A percentile compares a stretch with the other conserved stretches of the same genome.
Conservation (phyloP, 345 rosid genomes). For the Carallia brachiata region DNA sequence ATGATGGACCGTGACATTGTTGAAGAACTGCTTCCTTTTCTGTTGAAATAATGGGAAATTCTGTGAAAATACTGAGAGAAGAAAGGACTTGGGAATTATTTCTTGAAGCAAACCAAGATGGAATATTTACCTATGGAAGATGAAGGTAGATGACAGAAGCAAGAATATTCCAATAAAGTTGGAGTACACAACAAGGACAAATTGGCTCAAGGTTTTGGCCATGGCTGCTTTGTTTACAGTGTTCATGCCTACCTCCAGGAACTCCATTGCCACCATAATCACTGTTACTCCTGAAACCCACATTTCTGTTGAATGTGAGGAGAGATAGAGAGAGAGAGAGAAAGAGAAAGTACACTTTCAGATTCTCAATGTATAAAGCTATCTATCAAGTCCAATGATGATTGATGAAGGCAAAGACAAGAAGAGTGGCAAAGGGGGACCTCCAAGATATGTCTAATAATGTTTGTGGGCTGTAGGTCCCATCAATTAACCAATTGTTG, state of each 20-base stretch:
- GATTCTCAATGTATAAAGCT: no score
- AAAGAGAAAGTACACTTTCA: no score
- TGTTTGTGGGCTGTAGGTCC: no score
- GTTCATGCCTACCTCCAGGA: constrained; percentile 27
- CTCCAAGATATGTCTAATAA: no score
- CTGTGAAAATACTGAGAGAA: background rate
- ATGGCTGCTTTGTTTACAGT: constrained; percentile 41
- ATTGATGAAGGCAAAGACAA: no score
- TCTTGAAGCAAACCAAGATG: no score
- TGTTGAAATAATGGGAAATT: background rate
- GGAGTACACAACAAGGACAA: constrained; percentile 31
- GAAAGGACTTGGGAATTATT: background rate
- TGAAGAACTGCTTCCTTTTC: constrained; percentile 22
- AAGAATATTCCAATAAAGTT: constrained; percentile 25
- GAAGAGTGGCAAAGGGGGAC: no score
- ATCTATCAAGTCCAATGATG: no score
- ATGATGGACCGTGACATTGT: constrained; percentile 21
- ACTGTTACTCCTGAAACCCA: constrained; percentile 18
- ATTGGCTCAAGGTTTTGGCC: constrained; percentile 34
- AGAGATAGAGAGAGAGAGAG: no score
- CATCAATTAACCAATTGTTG: no score
- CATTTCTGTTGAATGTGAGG: background rate
- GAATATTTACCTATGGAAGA: constrained; percentile 30
- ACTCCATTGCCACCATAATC: constrained; percentile 32
- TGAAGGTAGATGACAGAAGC: constrained; percentile 28